phyloP scores from a whole-genome alignment of 2,329 filamentous ascomycete genomes.

The Claviceps purpurea region DNA sequence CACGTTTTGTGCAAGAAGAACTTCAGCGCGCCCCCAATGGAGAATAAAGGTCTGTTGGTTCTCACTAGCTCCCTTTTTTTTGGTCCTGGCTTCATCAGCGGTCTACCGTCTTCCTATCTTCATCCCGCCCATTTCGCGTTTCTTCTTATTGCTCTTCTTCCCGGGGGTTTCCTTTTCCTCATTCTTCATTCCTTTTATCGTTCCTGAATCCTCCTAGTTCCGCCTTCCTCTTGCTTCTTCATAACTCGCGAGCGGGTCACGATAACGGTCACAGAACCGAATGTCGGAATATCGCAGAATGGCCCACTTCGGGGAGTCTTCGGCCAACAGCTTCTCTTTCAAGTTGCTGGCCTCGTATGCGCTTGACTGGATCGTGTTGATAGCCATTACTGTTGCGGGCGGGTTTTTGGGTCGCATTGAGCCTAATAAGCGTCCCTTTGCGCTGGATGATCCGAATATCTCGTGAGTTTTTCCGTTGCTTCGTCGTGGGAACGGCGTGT shows the following conservation, averaged over 20 bases:
- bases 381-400: constrained; percentile 44
- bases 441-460: constrained; percentile 58
- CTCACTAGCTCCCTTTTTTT: too few relatives aligned
- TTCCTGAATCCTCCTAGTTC: background rate
- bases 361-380: constrained; percentile 60
- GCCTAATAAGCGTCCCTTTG: constrained; percentile 59
- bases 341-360: constrained; percentile 49
- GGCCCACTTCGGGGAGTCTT: constrained; percentile 11
- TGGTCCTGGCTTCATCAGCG: too few relatives aligned
- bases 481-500: background rate
- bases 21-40: too few relatives aligned
- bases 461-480: constrained; percentile 32
- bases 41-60: too few relatives aligned
- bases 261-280: constrained; percentile 1
- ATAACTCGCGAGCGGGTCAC: background rate
- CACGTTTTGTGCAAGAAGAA: background rate
- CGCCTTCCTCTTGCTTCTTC: background rate
- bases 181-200: too few relatives aligned
- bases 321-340: constrained; percentile 16
- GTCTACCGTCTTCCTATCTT: background rate
- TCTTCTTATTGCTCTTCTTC: background rate
- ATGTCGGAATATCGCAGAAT: constrained; percentile 18
- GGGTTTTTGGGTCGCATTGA: constrained; percentile 44
- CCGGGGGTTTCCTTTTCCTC: background rate
- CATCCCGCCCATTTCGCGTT: background rate